These are phyloP conservation scores for Arbutus unedo DNA, from an alignment of 148 eudicot species.

Conservation along the genomic window DNA sequence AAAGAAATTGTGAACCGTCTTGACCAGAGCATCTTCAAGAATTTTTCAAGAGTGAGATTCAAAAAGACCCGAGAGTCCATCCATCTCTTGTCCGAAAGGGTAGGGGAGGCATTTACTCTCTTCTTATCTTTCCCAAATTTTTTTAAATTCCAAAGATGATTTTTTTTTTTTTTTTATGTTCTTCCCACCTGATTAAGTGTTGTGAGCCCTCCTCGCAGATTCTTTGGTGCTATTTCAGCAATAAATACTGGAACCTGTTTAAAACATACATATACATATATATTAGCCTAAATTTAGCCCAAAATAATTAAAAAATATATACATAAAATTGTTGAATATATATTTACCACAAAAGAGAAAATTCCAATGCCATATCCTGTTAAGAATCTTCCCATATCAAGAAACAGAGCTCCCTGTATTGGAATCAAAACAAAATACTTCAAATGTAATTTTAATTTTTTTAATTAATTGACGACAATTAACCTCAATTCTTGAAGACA, in stretches of 20 bases:
- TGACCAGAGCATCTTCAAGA: too few species aligned
- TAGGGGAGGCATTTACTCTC: too few species aligned
- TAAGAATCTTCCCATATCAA: constrained; percentile 70
- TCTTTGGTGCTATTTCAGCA: constrained; percentile 84
- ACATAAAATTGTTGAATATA: not conserved
- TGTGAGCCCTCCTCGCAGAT: constrained; percentile 80
- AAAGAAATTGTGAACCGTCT: too few species aligned
- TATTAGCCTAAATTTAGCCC: not conserved
- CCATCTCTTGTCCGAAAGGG: too few species aligned
- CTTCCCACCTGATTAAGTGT: constrained; percentile 68
- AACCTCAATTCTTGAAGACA: too few species aligned
- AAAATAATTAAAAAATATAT: not conserved
- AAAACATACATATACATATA: not conserved
- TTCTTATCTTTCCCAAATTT: too few species aligned
- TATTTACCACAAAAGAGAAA: constrained; percentile 67
- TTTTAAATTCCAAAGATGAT: too few species aligned
- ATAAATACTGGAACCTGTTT: constrained; percentile 70
- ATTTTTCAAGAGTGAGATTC: too few species aligned
- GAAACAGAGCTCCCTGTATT: constrained; percentile 49
- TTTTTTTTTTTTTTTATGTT: not conserved
- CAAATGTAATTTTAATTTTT: too few species aligned
- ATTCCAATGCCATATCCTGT: constrained; percentile 85
- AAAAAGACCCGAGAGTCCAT: too few species aligned
- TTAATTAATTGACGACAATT: too few species aligned
- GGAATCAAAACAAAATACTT: not conserved